Evolutionary conservation across 2,329 filamentous ascomycete genomes (phyloP).

Genomic region (Fusarium oligoseptatum): DNA sequence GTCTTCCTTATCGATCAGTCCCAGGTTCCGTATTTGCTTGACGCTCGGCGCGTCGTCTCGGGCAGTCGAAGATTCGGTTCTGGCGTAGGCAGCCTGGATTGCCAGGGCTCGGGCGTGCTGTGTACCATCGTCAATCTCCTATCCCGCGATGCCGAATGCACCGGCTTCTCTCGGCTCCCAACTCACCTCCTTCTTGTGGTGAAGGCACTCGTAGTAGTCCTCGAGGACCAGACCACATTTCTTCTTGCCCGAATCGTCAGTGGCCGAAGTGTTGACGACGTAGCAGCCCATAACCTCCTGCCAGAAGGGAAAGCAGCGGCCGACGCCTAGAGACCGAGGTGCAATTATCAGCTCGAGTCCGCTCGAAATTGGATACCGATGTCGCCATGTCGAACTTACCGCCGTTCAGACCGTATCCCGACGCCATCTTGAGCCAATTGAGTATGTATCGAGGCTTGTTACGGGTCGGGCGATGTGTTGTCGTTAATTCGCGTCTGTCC

Average conservation of each 20-base stretch:
- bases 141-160: neutral
- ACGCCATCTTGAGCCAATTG: conserved; percentile 73
- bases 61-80: conserved; percentile 79
- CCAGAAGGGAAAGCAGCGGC: conserved; percentile 99
- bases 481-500: conserved; percentile 42
- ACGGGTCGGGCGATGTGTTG: conserved; percentile 36
- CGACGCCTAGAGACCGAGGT: conserved; percentile 61
- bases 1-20: conserved; percentile 86
- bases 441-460: conserved; percentile 44
- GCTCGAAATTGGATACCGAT: neutral
- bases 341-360: conserved; percentile 40
- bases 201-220: conserved; percentile 98
- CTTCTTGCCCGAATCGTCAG: conserved; percentile 84
- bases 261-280: conserved; percentile 88
- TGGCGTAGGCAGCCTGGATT: conserved; percentile 88
- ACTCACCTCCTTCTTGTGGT: conserved; percentile 97
- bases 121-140: conserved; percentile 32
- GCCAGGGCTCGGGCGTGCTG: conserved; percentile 83
- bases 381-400: conserved; percentile 65
- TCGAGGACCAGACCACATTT: conserved; percentile 89
- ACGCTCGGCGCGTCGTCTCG: conserved; percentile 86
- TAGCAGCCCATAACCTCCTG: conserved; percentile 99
- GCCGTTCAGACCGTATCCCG: conserved; percentile 84
- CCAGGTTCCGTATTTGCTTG: conserved; percentile 88
- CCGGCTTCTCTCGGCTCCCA: neutral